Percentiles rank a stretch among this genome's conserved stretches.
Conservation (phyloP, 2,329 filamentous ascomycete species). For the Hypoxylon sp. region DNA sequence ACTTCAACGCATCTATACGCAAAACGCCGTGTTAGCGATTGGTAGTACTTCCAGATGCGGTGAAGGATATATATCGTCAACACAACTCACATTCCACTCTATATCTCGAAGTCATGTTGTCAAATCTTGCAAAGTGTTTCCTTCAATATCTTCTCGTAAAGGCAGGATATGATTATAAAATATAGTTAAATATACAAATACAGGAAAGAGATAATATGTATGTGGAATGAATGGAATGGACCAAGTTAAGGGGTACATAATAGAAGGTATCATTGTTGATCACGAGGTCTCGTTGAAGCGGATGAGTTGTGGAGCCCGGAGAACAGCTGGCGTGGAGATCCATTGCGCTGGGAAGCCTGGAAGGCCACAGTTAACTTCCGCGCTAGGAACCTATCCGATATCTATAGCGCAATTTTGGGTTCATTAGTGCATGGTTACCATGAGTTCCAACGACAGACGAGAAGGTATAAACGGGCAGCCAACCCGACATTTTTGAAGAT, state of each 20-base stretch:
- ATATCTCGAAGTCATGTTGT: conserved; percentile 69
- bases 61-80: too few species aligned
- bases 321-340: conserved; percentile 19
- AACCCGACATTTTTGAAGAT: too few species aligned
- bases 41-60: too few species aligned
- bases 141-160: neutral
- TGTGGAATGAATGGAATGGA: conserved; percentile 17
- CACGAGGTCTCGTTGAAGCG: conserved; percentile 27
- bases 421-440: conserved; percentile 19
- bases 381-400: conserved; percentile 24
- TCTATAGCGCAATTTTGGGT: conserved; percentile 26
- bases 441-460: too few species aligned
- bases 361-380: conserved; percentile 19
- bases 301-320: conserved; percentile 17
- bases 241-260: conserved; percentile 32
- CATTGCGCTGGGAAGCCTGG: conserved; percentile 21
- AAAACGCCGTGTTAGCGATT: conserved; percentile 30
- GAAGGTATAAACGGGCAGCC: too few species aligned
- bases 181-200: conserved; percentile 3
- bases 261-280: too few species aligned
- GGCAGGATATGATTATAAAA: conserved; percentile 8
- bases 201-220: too few species aligned
- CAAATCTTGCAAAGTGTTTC: conserved; percentile 3
- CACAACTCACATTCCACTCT: conserved; percentile 74
- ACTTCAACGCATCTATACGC: conserved; percentile 70